Evolutionary conservation across 2,329 filamentous ascomycete species (phyloP), one percentile per base, ranked within the genome.

Genomic region (Parasarocladium wereldwijsianum): DNA sequence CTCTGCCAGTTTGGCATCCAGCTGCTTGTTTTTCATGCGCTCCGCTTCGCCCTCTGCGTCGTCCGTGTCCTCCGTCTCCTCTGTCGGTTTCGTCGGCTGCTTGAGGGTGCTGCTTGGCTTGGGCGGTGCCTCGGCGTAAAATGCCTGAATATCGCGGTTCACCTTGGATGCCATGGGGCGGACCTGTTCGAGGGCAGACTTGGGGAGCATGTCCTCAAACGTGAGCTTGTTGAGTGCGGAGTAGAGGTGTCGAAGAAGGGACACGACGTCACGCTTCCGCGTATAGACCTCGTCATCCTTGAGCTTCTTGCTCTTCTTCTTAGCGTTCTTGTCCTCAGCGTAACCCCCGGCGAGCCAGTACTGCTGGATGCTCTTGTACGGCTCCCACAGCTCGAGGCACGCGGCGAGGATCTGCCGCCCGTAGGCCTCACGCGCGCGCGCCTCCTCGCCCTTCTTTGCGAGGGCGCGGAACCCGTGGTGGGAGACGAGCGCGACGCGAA

Each of bases 401-500:
- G 69, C 70, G 4, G 45, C 41, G 17, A 53, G 43, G 24, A 76
- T 56, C 40, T 71, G 68, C 16, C 49, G 41, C 33, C 63, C 68
- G 40, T 64, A 65, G 0, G 50, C 55, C 6, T 43, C 44, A 41
- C 58, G 58, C 24, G 56, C 57, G 6, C 35, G 45, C 13, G 39
- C 37, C n/a, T 40, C 32, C n/a, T 51, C 36, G 19, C 52, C 50
- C 2, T 39, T 34, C n/a, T 44, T 39, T 9, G 48, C 45, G 29
- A 43, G 40, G 11, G 38, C 27, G 15, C 52, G 50, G 36, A 62
- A 50, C 18, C 53, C 46, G 14, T 49, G 54, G 45, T 60, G 56
- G 43, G 48, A 63, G 27, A 54, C 55, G 25, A 72, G 52, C 4
- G 70, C 64, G 10, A 69, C 51, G 20, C 64, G 58, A 17, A 81